These are phyloP conservation scores for slime mould (Dictyostelium discoideum) DNA, from an alignment of 78 protist species.

Conservation along the genomic window dicty_2.7 NC_007091.3:1227501-1228000, in stretches of 20 bases:
- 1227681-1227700: conserved; percentile 58
- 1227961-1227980: too few species aligned
- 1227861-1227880: background rate
- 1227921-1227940: background rate
- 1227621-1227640: background rate
- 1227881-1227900: background rate
- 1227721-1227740: conserved; percentile 46
- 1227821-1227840: background rate
- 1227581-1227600: background rate
- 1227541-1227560: conserved; percentile 26
- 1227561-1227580: background rate
- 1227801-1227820: conserved; percentile 50
- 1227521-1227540: conserved; percentile 66
- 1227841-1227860: background rate
- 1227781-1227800: conserved; percentile 45
- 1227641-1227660: conserved; percentile 39
- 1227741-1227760: conserved; percentile 23
- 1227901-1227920: background rate
- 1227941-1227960: too few species aligned
- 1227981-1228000: background rate
- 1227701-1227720: conserved; percentile 36
- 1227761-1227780: conserved; percentile 1
- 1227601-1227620: background rate
- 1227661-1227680: conserved; percentile 25
- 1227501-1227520: conserved; percentile 50